Evolutionary conservation across 768 basidiomycete genomes (phyloP), one percentile per base, ranked within the genome.

Genomic region (Xerocomellus intermedius): DNA sequence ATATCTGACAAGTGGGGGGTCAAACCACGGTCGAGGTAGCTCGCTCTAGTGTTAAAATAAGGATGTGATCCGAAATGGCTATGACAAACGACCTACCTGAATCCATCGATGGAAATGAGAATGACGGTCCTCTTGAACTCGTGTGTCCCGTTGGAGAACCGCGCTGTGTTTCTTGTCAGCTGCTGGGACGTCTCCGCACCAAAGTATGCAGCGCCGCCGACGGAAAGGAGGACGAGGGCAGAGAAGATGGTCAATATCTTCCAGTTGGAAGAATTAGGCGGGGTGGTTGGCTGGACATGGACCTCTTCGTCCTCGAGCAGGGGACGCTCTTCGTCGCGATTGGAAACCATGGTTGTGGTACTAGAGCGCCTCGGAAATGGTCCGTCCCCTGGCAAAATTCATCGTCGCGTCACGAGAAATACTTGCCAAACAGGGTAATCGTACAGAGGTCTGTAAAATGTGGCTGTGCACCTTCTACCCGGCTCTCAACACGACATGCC

Each of bases 41-140:
- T 90, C 35, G 93, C 90, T 50, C 91, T 91, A 56, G 56, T 1
- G 32, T 2, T 6, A 16, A 19, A 41, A 51, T 66, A 13, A 56
- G 57, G 19, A 52, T 42, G 39, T 24, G 51, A 26, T 8, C 32
- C 0, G 8, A 7, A 17, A 13, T 21, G 26, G 5, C 32, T 46
- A 22, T 48, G 32, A 41, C 22, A 22, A 41, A 42, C 13, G 46
- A 60, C 70, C 74, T 62, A 85, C 89, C 89, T 78, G 33, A 95
- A 72, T 0, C 93, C 93, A 64, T 95, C 94, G 35, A 95, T 90
- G 28, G 91, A 94, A 4, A 95, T 83, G 51, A 95, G 80, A 19
- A 95, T 67, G 8, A 92, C 89, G 0, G 91, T 94, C 59, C 83
- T 79, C 72, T 81, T 87, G 73, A 86, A 94, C 41, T 83, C 78